Conservation (phyloP, 1,284 basidiomycete genomes). For the Puccinia coronata region DNA sequence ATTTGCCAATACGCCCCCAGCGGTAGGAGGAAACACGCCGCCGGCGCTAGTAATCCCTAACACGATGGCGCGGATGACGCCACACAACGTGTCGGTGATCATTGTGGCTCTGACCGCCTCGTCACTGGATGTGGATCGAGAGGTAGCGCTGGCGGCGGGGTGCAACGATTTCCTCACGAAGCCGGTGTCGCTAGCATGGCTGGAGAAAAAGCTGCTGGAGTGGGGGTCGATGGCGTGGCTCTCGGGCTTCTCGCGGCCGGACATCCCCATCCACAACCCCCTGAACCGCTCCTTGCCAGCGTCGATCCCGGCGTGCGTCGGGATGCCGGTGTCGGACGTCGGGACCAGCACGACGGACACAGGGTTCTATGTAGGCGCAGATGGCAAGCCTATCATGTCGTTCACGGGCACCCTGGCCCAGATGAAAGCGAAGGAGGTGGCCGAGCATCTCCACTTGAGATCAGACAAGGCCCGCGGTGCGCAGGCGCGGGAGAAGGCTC, state of each 20-base stretch:
- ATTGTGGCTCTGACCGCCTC: slow-evolving; percentile 98
- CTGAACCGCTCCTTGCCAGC: slow-evolving; percentile 18
- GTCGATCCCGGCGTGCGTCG: not conserved
- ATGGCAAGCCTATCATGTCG: slow-evolving; percentile 1
- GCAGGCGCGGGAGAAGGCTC: not conserved
- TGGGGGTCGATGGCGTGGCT: slow-evolving; percentile 69
- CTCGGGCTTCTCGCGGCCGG: slow-evolving; percentile 53
- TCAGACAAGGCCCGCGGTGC: slow-evolving; percentile 14
- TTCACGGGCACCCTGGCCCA: slow-evolving; percentile 17
- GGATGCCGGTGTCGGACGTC: not conserved
- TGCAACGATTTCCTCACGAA: slow-evolving; percentile 99
- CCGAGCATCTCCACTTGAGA: slow-evolving; percentile 29
- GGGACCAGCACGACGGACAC: not conserved
- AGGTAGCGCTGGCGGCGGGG: slow-evolving; percentile 90
- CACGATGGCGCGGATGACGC: slow-evolving; percentile 61
- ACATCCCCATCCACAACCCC: not conserved
- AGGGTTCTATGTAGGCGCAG: not conserved
- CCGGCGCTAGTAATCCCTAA: slow-evolving; percentile 51
- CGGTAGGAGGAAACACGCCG: slow-evolving; percentile 52
- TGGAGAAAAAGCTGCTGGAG: slow-evolving; percentile 97
- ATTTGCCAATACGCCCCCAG: slow-evolving; percentile 68
- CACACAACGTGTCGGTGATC: slow-evolving; percentile 89
- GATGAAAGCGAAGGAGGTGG: slow-evolving; percentile 23
- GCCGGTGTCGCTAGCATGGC: slow-evolving; percentile 89
- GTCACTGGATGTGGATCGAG: slow-evolving; percentile 85